Conservation (phyloP, 1,284 basidiomycete genomes). For the Schizopora paradoxa region DNA sequence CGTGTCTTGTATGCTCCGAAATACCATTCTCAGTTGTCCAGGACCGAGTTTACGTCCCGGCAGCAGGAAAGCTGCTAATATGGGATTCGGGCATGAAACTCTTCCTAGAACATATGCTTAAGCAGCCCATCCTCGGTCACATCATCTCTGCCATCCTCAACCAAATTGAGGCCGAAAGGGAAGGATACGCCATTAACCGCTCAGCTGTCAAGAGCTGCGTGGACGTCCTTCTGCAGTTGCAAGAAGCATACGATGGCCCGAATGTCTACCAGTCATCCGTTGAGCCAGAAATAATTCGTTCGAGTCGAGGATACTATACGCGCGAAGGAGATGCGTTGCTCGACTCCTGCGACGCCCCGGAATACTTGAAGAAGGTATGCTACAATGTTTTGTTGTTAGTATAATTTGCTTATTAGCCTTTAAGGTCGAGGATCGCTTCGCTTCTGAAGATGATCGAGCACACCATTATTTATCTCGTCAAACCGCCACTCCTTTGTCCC, state of each 20-base stretch:
- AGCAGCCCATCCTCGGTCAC: conserved; percentile 79
- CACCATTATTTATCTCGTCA: conserved; percentile 83
- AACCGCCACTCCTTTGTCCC: conserved; percentile 66
- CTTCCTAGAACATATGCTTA: conserved; percentile 83
- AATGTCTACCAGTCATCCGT: conserved; percentile 85
- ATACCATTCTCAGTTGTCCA: conserved; percentile 31
- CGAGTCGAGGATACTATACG: conserved; percentile 79
- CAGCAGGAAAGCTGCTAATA: conserved; percentile 70
- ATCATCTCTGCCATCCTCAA: conserved; percentile 78
- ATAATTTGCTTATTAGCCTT: conserved; percentile 1
- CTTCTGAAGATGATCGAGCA: conserved; percentile 84
- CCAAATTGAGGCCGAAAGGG: conserved; percentile 88
- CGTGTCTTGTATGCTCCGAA: conserved; percentile 14
- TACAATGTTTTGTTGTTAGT: conserved; percentile 19
- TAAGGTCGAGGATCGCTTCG: conserved; percentile 80
- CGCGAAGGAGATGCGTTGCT: conserved; percentile 71
- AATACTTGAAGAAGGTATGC: conserved; percentile 76
- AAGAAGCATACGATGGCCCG: conserved; percentile 42
- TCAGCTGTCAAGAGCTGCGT: conserved; percentile 89
- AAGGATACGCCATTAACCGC: conserved; percentile 87
- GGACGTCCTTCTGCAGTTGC: conserved; percentile 76
- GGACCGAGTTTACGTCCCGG: conserved; percentile 84
- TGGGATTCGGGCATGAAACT: conserved; percentile 81
- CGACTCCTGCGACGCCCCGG: conserved; percentile 72
- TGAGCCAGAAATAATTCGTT: conserved; percentile 77